Conservation (phyloP, 1,284 basidiomycete species). For the Trametes pubescens region DNA sequence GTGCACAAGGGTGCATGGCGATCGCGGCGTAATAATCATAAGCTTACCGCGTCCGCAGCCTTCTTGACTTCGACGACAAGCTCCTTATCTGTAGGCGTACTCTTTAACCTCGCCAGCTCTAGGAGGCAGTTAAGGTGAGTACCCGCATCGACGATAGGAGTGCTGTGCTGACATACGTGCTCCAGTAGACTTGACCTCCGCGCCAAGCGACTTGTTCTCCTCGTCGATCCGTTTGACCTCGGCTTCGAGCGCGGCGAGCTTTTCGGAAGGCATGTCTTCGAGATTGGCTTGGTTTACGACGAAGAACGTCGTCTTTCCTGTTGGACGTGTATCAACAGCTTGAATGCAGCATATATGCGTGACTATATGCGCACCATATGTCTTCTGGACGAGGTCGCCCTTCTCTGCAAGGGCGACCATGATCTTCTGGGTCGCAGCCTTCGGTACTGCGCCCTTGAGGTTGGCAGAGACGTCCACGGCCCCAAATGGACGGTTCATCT, state of each 20-base stretch:
- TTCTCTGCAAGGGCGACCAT: slow-evolving; percentile 79
- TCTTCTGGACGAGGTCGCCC: slow-evolving; percentile 77
- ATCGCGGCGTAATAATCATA: not conserved
- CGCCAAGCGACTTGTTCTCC: slow-evolving; percentile 60
- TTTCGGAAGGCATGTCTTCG: slow-evolving; percentile 63
- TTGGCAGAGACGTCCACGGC: slow-evolving; percentile 89
- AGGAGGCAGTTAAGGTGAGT: slow-evolving; percentile 5
- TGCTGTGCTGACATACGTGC: slow-evolving; percentile 52
- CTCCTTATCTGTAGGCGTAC: slow-evolving; percentile 73
- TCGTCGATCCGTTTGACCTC: slow-evolving; percentile 67
- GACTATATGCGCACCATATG: slow-evolving; percentile 65
- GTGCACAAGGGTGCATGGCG: not conserved
- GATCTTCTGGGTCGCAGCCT: slow-evolving; percentile 84
- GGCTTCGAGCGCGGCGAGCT: slow-evolving; percentile 62
- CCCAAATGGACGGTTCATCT: slow-evolving; percentile 84
- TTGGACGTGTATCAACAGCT: not conserved
- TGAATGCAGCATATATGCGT: not conserved
- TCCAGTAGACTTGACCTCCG: slow-evolving; percentile 58
- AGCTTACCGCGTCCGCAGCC: slow-evolving; percentile 53
- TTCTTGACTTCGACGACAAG: slow-evolving; percentile 59
- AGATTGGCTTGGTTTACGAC: slow-evolving; percentile 78
- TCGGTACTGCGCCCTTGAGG: slow-evolving; percentile 85
- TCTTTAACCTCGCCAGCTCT: slow-evolving; percentile 74
- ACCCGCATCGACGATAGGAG: not conserved
- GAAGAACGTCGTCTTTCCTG: slow-evolving; percentile 86